These are phyloP conservation scores for Oryza punctata DNA, from an alignment of 176 grass and related monocot species.

Conservation along the genomic window DNA sequence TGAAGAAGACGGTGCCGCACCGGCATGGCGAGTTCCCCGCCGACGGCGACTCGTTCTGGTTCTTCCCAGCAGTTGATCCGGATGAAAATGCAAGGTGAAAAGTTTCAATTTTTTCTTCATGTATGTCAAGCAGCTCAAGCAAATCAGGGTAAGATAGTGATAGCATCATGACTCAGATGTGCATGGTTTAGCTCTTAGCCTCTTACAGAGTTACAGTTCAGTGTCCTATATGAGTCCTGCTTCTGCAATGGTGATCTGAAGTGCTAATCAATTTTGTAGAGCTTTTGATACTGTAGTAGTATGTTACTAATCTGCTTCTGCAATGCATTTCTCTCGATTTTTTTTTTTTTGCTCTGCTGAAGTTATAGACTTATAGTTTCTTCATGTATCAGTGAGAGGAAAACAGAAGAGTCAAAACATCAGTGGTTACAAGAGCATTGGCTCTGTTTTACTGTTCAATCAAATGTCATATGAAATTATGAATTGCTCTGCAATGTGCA, in stretches of 20 bases:
- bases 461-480: constrained; percentile 25
- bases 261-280: not conserved
- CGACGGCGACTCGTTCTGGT: constrained; percentile 51
- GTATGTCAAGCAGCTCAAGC: not conserved
- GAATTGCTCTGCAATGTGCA: constrained; percentile 9
- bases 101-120: not conserved
- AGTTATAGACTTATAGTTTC: not conserved
- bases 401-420: not conserved
- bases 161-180: constrained; percentile 18
- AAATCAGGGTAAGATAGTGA: not conserved
- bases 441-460: not conserved
- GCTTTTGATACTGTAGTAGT: not conserved
- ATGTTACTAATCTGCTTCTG: not conserved
- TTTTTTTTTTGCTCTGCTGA: not conserved
- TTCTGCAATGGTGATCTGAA: not conserved
- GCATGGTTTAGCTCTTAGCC: not conserved
- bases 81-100: not conserved
- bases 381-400: not conserved
- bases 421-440: not conserved
- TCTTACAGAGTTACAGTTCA: not conserved
- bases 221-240: constrained; percentile 11
- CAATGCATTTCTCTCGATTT: constrained; percentile 2
- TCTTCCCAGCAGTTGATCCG: constrained; percentile 50
- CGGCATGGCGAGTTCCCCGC: constrained; percentile 17
- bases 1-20: constrained; percentile 50